A percentile compares a stretch with the other conserved stretches of the same genome.
Evolutionary conservation across 129 eudicot species (phyloP).

Genomic region (Rutidosis leptorrhynchoides): DNA sequence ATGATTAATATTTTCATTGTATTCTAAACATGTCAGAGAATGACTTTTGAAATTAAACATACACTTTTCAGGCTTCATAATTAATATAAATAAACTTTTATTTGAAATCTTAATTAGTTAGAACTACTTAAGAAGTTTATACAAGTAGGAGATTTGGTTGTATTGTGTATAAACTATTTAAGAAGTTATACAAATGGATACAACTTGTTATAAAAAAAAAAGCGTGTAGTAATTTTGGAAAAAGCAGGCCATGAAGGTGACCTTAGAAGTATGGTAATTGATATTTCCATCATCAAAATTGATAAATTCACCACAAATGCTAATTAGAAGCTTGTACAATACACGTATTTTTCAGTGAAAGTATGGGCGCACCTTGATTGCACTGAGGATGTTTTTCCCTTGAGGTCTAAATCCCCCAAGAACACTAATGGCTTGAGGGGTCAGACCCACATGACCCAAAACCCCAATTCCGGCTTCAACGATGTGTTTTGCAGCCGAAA

Average conservation of each 20-base stretch:
- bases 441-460: slow-evolving; percentile 93
- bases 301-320: too few relatives aligned
- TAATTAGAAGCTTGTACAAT: too few relatives aligned
- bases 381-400: slow-evolving; percentile 79
- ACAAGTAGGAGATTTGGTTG: not conserved
- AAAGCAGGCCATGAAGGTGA: slow-evolving; percentile 1
- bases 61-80: not conserved
- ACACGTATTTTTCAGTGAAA: too few relatives aligned
- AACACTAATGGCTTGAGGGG: slow-evolving; percentile 98
- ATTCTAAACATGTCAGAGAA: not conserved
- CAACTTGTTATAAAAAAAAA: not conserved
- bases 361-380: slow-evolving; percentile 42
- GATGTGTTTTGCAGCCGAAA: slow-evolving; percentile 90
- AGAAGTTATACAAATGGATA: too few relatives aligned
- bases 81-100: not conserved
- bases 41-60: slow-evolving; percentile 25
- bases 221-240: too few relatives aligned
- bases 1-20: not conserved
- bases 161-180: not conserved
- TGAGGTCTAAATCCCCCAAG: slow-evolving; percentile 99
- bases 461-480: slow-evolving; percentile 97
- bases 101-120: not conserved
- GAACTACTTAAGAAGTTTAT: slow-evolving; percentile 4
- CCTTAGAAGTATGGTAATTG: slow-evolving; percentile 12
- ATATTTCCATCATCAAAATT: too few relatives aligned